Percentiles rank a stretch among this genome's conserved stretches.
Conservation (phyloP, 2,329 filamentous ascomycete genomes). For the Didymella glomerata region DNA sequence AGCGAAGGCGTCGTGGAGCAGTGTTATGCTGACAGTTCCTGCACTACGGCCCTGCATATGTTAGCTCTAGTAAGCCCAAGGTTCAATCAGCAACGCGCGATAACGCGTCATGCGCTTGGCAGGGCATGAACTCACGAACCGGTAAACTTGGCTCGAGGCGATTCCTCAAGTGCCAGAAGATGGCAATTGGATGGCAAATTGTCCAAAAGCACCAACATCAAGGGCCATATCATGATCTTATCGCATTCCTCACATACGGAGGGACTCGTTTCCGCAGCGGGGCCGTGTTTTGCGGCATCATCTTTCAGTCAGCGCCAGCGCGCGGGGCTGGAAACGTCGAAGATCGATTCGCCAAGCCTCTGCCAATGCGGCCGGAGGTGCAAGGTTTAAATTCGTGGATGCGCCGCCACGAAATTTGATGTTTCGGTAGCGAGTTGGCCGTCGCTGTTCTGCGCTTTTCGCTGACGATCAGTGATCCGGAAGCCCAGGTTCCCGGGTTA, state of each 20-base stretch:
- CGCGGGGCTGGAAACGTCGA: conserved; percentile 12
- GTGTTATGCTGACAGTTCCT: conserved; percentile 20
- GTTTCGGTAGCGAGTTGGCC: conserved; percentile 4
- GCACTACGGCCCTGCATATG: conserved; percentile 12
- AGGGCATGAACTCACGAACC: conserved; percentile 7
- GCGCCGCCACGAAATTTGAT: conserved; percentile 1
- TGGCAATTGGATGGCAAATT: not conserved
- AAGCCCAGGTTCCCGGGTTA: conserved; percentile 9
- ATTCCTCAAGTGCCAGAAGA: not conserved
- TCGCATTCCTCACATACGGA: conserved; percentile 6
- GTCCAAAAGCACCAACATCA: not conserved
- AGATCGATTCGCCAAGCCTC: conserved; percentile 14
- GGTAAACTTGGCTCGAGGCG: conserved; percentile 3
- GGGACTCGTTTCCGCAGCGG: conserved; percentile 12
- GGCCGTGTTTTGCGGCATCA: conserved; percentile 8
- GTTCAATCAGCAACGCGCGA: conserved; percentile 12
- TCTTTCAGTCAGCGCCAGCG: conserved; percentile 5
- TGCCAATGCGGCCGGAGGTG: conserved; percentile 11
- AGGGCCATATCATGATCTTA: not conserved
- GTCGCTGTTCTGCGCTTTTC: not conserved
- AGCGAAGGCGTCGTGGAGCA: conserved; percentile 9
- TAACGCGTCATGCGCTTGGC: conserved; percentile 19
- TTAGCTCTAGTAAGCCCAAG: conserved; percentile 17
- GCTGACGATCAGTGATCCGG: conserved; percentile 10
- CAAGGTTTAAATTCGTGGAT: conserved; percentile 1